Conservation (phyloP, 441 rosid species). For the Viola pubescens region DNA sequence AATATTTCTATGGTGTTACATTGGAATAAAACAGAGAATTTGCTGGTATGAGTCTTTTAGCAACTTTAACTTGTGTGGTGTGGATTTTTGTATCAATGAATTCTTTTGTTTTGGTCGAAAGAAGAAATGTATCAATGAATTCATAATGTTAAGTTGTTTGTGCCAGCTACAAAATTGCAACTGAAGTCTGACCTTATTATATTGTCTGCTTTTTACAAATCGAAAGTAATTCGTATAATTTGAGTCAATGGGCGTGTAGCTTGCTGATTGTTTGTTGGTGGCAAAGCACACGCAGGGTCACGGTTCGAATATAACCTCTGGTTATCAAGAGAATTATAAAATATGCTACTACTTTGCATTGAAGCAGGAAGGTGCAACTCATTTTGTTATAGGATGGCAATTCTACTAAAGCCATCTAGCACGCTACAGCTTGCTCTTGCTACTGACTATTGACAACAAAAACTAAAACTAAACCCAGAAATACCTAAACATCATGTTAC, state of each 20-base stretch:
- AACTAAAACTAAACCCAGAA: background rate
- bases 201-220: background rate
- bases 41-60: background rate
- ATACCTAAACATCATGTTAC: background rate
- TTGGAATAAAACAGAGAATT: conserved; percentile 6
- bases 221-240: background rate
- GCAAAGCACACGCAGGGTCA: too few species aligned
- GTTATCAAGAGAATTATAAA: too few species aligned
- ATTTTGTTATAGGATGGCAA: too few species aligned
- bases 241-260: too few species aligned
- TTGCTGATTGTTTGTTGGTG: too few species aligned
- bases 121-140: background rate
- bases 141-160: background rate
- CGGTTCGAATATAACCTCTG: too few species aligned
- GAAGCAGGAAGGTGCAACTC: too few species aligned
- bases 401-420: background rate
- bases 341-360: too few species aligned
- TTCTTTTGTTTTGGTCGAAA: background rate
- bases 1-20: background rate
- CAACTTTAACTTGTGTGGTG: background rate
- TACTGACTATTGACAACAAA: background rate
- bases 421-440: background rate
- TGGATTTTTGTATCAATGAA: background rate
- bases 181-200: background rate
- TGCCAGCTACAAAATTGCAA: background rate